Percentiles rank a stretch among this genome's conserved stretches.
Evolutionary conservation across 441 rosid genomes (phyloP).

Genomic region (Raphanus hybrid): DNA sequence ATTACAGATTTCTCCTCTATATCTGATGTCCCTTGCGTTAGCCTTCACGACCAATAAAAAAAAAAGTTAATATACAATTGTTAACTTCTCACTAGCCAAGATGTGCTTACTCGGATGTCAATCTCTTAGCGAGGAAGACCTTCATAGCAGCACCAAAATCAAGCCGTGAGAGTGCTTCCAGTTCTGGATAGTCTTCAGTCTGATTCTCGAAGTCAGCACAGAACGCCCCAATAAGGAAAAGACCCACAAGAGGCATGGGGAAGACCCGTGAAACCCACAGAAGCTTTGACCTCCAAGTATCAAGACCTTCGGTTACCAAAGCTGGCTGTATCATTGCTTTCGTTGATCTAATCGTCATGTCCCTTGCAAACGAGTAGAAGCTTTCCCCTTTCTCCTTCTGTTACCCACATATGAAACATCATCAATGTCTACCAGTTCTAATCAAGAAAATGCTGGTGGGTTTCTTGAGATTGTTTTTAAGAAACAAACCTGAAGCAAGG

Average conservation of each 20-base stretch:
- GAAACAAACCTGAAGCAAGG: slow-evolving; percentile 74
- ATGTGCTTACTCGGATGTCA: slow-evolving; percentile 83
- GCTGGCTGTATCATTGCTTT: slow-evolving; percentile 76
- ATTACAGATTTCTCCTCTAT: slow-evolving; percentile 82
- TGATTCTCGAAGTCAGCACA: slow-evolving; percentile 67
- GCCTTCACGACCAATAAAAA: slow-evolving; percentile 49
- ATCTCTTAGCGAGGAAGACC: slow-evolving; percentile 81
- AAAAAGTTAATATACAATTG: not conserved
- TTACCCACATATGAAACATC: slow-evolving; percentile 24
- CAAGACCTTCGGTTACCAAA: slow-evolving; percentile 68
- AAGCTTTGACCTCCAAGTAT: slow-evolving; percentile 92
- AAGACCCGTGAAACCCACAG: slow-evolving; percentile 92
- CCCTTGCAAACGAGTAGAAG: slow-evolving; percentile 86
- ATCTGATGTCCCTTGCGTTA: slow-evolving; percentile 70
- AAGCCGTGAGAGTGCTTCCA: slow-evolving; percentile 86
- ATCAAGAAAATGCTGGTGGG: not conserved
- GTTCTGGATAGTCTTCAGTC: slow-evolving; percentile 73
- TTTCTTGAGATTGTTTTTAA: not conserved
- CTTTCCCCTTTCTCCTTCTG: slow-evolving; percentile 92
- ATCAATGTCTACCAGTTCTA: not conserved
- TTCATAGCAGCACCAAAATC: slow-evolving; percentile 91
- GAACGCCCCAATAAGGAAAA: slow-evolving; percentile 74
- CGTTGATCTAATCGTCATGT: slow-evolving; percentile 81
- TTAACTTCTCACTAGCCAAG: too few species aligned
- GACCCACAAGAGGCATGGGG: slow-evolving; percentile 95